phyloP scores from a whole-genome alignment of 257 asterid species.

The Mitragyna speciosa region DNA sequence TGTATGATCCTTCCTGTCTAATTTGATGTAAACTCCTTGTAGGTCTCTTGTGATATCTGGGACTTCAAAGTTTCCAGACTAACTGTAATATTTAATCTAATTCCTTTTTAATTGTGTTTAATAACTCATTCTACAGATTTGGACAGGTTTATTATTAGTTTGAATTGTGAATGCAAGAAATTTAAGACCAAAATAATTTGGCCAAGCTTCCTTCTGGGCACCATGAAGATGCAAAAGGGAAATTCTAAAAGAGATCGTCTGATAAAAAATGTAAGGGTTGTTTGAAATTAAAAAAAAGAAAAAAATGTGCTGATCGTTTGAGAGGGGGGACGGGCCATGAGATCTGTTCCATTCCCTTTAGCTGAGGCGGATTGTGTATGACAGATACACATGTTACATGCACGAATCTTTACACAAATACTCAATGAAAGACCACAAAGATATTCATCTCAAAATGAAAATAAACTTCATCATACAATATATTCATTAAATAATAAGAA shows the following conservation, averaged over 20 bases:
- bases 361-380: background rate
- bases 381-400: background rate
- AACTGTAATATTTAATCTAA: background rate
- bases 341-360: background rate
- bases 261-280: background rate
- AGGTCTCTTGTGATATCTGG: background rate
- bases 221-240: background rate
- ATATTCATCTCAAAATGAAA: too few relatives aligned
- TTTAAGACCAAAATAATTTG: background rate
- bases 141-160: too few relatives aligned
- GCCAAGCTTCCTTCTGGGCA: background rate
- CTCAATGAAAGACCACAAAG: too few relatives aligned
- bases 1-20: background rate
- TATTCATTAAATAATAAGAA: too few relatives aligned
- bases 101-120: background rate
- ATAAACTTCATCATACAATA: too few relatives aligned
- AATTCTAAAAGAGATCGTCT: background rate
- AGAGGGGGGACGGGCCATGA: background rate
- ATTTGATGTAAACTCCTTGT: background rate
- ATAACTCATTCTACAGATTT: background rate
- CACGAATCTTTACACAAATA: constrained; percentile 18
- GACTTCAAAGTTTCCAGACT: background rate
- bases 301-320: background rate
- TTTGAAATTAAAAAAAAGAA: too few relatives aligned
- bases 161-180: background rate